phyloP scores from a whole-genome alignment of 176 grass and related monocot genomes.

The Rhynchospora pubera region DNA sequence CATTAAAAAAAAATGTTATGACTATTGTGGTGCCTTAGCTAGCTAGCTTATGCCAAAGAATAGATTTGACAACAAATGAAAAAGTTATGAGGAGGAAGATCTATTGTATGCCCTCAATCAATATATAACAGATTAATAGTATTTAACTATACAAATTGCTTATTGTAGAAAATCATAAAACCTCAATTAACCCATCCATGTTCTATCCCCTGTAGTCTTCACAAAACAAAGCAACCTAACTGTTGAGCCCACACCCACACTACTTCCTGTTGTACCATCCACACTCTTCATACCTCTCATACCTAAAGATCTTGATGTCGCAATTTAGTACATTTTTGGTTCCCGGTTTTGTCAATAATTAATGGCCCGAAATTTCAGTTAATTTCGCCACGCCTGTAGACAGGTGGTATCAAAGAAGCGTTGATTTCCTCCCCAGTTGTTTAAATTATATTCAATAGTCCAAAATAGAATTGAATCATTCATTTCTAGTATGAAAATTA shows the following conservation, averaged over 20 bases:
- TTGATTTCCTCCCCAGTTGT: too few relatives aligned
- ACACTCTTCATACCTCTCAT: neutral
- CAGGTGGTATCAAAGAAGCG: neutral
- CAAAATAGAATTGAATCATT: too few relatives aligned
- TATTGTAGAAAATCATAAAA: neutral
- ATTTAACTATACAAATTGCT: neutral
- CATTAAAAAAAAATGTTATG: too few relatives aligned
- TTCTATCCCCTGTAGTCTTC: neutral
- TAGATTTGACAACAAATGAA: too few relatives aligned
- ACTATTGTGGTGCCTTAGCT: too few relatives aligned
- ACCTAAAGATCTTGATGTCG: neutral
- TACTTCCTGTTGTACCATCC: neutral
- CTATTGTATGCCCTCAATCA: too few relatives aligned
- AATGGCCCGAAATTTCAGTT: neutral
- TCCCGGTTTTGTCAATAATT: neutral
- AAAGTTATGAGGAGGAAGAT: too few relatives aligned
- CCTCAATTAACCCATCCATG: neutral
- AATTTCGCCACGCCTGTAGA: neutral
- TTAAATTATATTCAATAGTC: too few relatives aligned
- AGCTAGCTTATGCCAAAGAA: too few relatives aligned
- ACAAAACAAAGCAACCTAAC: neutral
- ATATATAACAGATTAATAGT: neutral
- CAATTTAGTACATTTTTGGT: neutral
- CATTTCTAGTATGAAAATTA: too few relatives aligned
- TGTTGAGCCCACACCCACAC: conserved; percentile 1